Conservation (phyloP, 1,284 basidiomycete genomes). For the Retiboletus fuscus region DNA sequence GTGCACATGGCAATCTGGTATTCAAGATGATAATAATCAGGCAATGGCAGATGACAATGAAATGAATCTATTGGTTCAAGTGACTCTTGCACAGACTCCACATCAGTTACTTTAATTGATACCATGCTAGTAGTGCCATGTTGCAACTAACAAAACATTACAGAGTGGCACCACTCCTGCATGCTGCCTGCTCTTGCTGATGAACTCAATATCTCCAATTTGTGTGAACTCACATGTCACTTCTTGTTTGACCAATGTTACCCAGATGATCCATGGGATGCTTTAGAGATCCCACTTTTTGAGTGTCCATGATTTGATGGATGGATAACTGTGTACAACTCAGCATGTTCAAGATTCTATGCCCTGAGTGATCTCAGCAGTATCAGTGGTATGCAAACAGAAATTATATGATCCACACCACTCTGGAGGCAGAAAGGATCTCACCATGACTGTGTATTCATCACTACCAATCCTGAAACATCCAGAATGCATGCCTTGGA, state of each 20-base stretch:
- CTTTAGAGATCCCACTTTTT: conserved; percentile 12
- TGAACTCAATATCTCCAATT: conserved; percentile 12
- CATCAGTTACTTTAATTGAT: too few species aligned
- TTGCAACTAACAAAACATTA: too few species aligned
- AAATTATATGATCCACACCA: conserved; percentile 1
- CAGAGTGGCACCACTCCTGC: too few species aligned
- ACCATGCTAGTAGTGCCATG: too few species aligned
- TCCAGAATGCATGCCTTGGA: too few species aligned
- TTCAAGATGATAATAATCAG: neutral
- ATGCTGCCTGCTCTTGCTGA: neutral
- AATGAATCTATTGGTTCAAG: too few species aligned
- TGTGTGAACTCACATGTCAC: neutral
- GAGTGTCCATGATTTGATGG: conserved; percentile 19
- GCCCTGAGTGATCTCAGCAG: conserved; percentile 22
- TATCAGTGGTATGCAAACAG: conserved; percentile 13
- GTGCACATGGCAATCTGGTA: neutral
- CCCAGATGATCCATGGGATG: conserved; percentile 8
- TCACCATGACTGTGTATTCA: neutral
- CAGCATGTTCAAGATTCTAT: conserved; percentile 10
- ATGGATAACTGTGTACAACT: conserved; percentile 19
- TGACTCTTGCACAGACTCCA: too few species aligned
- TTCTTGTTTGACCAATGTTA: conserved; percentile 23
- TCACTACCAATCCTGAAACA: neutral
- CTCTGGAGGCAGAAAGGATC: neutral
- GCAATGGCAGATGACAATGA: neutral